phyloP scores from a whole-genome alignment of 768 basidiomycete genomes.

The Heimioporus sp. region DNA sequence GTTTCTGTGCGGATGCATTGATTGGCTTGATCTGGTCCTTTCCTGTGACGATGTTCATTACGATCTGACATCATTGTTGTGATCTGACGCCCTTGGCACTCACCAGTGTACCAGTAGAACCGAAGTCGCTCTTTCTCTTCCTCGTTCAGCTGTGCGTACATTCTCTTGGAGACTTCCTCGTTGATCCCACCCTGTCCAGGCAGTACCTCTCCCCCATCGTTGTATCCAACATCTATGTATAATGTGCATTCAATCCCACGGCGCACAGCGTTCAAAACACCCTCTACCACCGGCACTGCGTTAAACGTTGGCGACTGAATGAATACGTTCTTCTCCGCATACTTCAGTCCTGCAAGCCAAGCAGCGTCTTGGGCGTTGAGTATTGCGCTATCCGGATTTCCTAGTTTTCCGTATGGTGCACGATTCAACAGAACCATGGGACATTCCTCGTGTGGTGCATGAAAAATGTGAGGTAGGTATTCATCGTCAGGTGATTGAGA shows the following conservation, averaged over 20 bases:
- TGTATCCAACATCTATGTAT: constrained; percentile 57
- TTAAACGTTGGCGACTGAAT: constrained; percentile 76
- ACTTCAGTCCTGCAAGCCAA: constrained; percentile 62
- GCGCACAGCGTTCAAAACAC: constrained; percentile 56
- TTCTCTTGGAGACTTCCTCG: constrained; percentile 58
- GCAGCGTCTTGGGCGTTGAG: constrained; percentile 64
- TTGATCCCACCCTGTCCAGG: constrained; percentile 74
- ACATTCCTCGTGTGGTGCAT: constrained; percentile 52
- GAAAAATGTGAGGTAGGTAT: constrained; percentile 61
- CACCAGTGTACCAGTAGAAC: constrained; percentile 55
- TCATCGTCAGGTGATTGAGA: constrained; percentile 38
- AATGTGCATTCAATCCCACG: constrained; percentile 59
- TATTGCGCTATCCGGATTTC: constrained; percentile 38
- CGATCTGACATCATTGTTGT: background rate
- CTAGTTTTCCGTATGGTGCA: constrained; percentile 54
- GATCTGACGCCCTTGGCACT: background rate
- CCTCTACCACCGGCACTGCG: constrained; percentile 58
- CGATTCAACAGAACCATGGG: constrained; percentile 69
- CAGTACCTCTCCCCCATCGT: constrained; percentile 58
- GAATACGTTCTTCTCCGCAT: constrained; percentile 61
- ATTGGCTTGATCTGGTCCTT: constrained; percentile 66
- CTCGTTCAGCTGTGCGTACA: constrained; percentile 50
- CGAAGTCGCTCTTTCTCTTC: constrained; percentile 45
- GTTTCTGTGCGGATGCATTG: constrained; percentile 62
- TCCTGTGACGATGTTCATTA: constrained; percentile 24